Base-by-base conservation (phyloP, 345 rosid genomes). In the Turritis glabra region DNA sequence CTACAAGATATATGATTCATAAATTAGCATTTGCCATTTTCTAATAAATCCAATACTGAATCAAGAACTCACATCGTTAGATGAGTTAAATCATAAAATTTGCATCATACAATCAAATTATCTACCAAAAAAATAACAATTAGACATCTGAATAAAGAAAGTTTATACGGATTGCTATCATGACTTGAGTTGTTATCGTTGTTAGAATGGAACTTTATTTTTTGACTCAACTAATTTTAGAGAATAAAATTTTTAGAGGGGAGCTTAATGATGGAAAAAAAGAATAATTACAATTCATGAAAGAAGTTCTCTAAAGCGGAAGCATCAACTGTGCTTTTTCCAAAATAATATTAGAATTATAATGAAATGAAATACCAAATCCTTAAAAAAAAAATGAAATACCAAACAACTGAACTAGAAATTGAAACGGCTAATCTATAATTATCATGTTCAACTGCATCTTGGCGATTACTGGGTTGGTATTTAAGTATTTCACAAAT, bases 241-340 rank as follows among this genome's bases (percentile, higher is more conserved):
- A 13, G 3, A 48, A 47, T 11, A 19, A 27, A 19, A n/a, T n/a
- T n/a, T 50, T 67, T 29, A 41, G 14, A 27, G 62, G 48, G 56
- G 21, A 75, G 14, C 57, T 76, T 60, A 76, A 69, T 69, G 19
- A 69, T 76, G 80, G n/a, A 11, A 7, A 54, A 53, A 43, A 52
- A 63, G 26, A 54, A 77, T 77, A 64, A 55, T 71, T 77, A 72
- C 61, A 19, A 11, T 62, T 80, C 79, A 85, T 82, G 54, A 82
- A 84, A 80, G 84, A 86, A 82, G 82, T 74, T 74, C 82, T 81
- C 63, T 76, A 77, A 86, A 86, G 90, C 37, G 75, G 78, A 54
- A 70, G 59, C 82, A 82, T 81, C 74, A 70, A 79, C 66, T 27
- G 53, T 64, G 66, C 81, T 64, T 76, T 59, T 57, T 12, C 40